Percentiles rank a stretch among this genome's conserved stretches.
Evolutionary conservation across 1,284 basidiomycete genomes (phyloP).

Genomic region (Coniferiporia weirii): DNA sequence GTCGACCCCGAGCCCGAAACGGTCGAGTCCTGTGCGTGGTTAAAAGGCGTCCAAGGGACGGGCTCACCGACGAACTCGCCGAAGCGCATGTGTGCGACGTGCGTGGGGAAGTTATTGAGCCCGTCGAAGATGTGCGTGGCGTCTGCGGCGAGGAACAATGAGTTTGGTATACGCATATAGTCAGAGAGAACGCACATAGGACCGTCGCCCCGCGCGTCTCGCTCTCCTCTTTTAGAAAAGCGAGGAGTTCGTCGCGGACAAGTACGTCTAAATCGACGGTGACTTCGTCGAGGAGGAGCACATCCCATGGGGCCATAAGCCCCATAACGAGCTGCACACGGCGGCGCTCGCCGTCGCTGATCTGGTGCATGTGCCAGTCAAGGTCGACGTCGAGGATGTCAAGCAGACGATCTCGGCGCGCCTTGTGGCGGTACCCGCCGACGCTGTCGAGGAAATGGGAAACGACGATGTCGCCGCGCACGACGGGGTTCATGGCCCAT

Average conservation of each 20-base stretch:
- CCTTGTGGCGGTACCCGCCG: slow-evolving; percentile 92
- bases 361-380: slow-evolving; percentile 88
- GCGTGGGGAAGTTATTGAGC: slow-evolving; percentile 80
- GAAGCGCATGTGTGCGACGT: slow-evolving; percentile 84
- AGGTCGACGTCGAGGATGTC: slow-evolving; percentile 93
- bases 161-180: slow-evolving; percentile 2
- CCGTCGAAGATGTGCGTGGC: slow-evolving; percentile 97
- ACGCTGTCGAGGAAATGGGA: slow-evolving; percentile 91
- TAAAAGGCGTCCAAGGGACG: slow-evolving; percentile 54
- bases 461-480: slow-evolving; percentile 86
- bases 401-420: slow-evolving; percentile 79
- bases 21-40: slow-evolving; percentile 7
- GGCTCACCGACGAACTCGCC: slow-evolving; percentile 68
- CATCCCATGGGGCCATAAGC: slow-evolving; percentile 93
- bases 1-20: slow-evolving; percentile 31
- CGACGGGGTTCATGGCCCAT: slow-evolving; percentile 97
- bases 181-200: slow-evolving; percentile 57
- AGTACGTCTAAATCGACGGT: slow-evolving; percentile 99
- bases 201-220: slow-evolving; percentile 82
- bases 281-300: slow-evolving; percentile 93
- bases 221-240: slow-evolving; percentile 84
- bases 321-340: slow-evolving; percentile 96
- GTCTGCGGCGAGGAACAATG: slow-evolving; percentile 44
- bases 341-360: slow-evolving; percentile 94
- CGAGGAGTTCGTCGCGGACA: slow-evolving; percentile 86